Evolutionary conservation across 768 basidiomycete species (phyloP).

Genomic region (Tephrocybe rancida): DNA sequence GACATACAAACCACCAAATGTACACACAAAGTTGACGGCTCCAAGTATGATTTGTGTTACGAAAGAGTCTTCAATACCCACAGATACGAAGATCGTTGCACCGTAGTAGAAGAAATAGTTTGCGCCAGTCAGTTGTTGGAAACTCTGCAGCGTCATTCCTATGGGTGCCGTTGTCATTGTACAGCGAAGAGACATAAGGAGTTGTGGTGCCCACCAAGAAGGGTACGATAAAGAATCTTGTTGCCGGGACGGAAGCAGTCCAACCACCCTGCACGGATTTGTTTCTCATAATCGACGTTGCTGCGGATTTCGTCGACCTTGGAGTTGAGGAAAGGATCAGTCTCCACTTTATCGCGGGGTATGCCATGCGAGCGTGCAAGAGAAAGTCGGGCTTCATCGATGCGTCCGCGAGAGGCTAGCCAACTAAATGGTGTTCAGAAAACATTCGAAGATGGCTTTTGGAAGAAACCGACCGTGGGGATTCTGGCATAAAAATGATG

Average conservation of each 20-base stretch:
- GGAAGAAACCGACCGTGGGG: conserved; percentile 42
- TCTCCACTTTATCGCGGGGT: conserved; percentile 35
- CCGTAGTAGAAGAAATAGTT: conserved; percentile 74
- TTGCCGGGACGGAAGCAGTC: conserved; percentile 61
- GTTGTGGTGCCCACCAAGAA: conserved; percentile 38
- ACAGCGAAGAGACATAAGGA: neutral
- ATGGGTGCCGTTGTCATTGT: neutral
- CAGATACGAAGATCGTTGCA: conserved; percentile 66
- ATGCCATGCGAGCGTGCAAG: conserved; percentile 54
- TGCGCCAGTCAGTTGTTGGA: conserved; percentile 75
- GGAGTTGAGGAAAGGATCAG: conserved; percentile 42
- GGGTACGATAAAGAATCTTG: conserved; percentile 66
- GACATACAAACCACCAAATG: conserved; percentile 72
- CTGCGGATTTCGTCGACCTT: conserved; percentile 59
- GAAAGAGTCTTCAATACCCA: conserved; percentile 68
- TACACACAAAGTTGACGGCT: conserved; percentile 71
- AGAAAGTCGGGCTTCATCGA: conserved; percentile 50
- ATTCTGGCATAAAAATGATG: conserved; percentile 73
- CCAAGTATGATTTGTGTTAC: conserved; percentile 78
- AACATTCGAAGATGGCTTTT: neutral
- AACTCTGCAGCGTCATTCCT: conserved; percentile 65
- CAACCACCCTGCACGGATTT: conserved; percentile 57
- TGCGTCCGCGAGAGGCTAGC: conserved; percentile 51
- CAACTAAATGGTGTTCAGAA: conserved; percentile 35
- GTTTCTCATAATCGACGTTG: conserved; percentile 51